Base-by-base conservation (phyloP, 108 stramenopile species). In the Licmophora abbreviata region DNA sequence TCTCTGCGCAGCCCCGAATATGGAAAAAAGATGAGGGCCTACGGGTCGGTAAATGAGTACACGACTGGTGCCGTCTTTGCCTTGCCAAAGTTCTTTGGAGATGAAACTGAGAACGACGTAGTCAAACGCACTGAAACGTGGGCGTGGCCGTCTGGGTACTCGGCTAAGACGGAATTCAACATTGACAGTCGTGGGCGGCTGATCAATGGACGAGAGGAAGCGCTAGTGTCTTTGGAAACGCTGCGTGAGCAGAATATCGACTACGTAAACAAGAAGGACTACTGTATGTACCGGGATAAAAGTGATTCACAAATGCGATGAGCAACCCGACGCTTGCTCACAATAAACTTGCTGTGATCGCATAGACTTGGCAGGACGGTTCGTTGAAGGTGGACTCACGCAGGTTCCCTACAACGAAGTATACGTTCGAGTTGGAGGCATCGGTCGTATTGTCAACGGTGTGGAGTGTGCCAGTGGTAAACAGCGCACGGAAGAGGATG, bases 391-490 rank as follows among this genome's bases (percentile, higher is more conserved):
- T 18, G 84, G 81, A 22, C 57, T 93, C 9, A 62, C 60, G 9
- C 73, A 74, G 8, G 74, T 93, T 30, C 92, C 92, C 14, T 93
- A 89, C 69, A 93, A 93, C 58, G 92, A 93, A 74, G 69, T 85
- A 0, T 85, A 67, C 44, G 33, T 81, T 30, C 77, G 85, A 23
- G 75, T 89, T 31, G 92, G 92, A 33, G 87, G 87, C 29, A 26
- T 62, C 17, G 87, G 87, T n/a, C 67, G 86, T 9, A 68, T 86
- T 36, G 62, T 65, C 11, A 33, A 54, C 37, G 77, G 70, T 0
- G 44, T 55, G 20, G 78, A 87, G 51, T 57, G 55, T 41, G 68
- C 69, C 12, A 74, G 74, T 8, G 77, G 73, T 12, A 24, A 35
- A 15, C 12, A 52, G 11, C 59, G 59, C 37, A 64, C 58, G 22